Evolutionary conservation across 2,329 filamentous ascomycete genomes (phyloP), one percentile per base, ranked within the genome.

Genomic region (Calonectria pauciramosa): DNA sequence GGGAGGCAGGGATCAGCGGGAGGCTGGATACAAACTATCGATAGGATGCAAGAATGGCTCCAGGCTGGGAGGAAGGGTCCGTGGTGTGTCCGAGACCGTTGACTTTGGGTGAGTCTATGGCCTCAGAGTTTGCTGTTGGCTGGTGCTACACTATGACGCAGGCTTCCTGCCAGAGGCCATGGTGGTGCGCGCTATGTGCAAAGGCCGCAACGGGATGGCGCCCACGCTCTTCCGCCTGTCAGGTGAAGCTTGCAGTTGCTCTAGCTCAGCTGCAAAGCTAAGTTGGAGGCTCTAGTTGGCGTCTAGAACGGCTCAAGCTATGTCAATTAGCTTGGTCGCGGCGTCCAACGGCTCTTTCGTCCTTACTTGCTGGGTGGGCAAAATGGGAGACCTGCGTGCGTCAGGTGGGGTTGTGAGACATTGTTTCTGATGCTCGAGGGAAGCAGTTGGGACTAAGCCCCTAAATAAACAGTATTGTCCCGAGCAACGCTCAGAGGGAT

Each of bases 361-460:
- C 79, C 79, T 71, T 80, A 73, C 77, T 76, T 77, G 36, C 30
- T 63, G 70, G 54, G 56, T 75, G 65, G 36, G 64, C 56, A 68
- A 74, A 30, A 71, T 52, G 67, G 68, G 69, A 73, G 68, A 72
- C 59, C 47, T 77, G 73, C 70, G 60, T 74, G 54, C 68, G 70
- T 71, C 54, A 66, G 65, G 79, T 75, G 79, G 75, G 78, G 76
- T 71, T 67, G 65, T 81, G 76, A 81, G 78, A 81, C 79, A 79
- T 47, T 79, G 78, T 81, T 74, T 77, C 71, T 68, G 69, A 77
- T 76, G 73, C 68, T 52, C 74, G 54, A 78, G 76, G 75, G 78
- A 36, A 74, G 56, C 73, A 64, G 70, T 47, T 71, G 41, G 60
- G 72, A 41, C 67, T 41, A 44, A 67, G 54, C 63, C 78, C 65